Conservation (phyloP, 352 stramenopile genomes). For the Pythium oligandrum region DNA sequence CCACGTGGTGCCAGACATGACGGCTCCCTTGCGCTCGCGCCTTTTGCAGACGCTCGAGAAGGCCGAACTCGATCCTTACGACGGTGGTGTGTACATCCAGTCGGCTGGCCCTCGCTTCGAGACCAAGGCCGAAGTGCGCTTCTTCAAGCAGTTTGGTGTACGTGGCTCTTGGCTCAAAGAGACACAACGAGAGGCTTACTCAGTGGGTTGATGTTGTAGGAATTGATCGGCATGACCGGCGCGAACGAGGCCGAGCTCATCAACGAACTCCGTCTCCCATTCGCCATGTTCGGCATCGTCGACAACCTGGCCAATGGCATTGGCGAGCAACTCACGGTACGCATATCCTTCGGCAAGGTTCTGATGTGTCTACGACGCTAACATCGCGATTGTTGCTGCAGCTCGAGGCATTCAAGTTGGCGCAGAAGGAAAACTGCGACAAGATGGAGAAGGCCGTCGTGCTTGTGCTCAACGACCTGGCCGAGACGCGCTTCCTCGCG, state of each 20-base stretch:
- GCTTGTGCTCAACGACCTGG: slow-evolving; percentile 52
- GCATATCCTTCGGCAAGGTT: neutral
- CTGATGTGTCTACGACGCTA: neutral
- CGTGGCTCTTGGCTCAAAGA: neutral
- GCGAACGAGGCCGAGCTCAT: slow-evolving; percentile 84
- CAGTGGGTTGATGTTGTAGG: slow-evolving; percentile 9
- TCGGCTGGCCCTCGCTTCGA: slow-evolving; percentile 83
- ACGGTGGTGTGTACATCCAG: slow-evolving; percentile 86
- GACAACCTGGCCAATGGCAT: slow-evolving; percentile 89
- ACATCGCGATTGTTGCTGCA: slow-evolving; percentile 1
- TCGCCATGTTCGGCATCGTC: slow-evolving; percentile 85
- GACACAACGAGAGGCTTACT: too few species aligned
- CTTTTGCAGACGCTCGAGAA: slow-evolving; percentile 44
- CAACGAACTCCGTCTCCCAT: slow-evolving; percentile 77
- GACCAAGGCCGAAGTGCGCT: slow-evolving; percentile 88
- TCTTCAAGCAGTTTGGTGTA: slow-evolving; percentile 80
- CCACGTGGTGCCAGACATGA: slow-evolving; percentile 76
- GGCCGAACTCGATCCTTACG: slow-evolving; percentile 43
- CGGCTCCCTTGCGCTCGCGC: slow-evolving; percentile 32
- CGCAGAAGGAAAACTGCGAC: slow-evolving; percentile 69
- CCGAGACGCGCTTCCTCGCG: slow-evolving; percentile 19
- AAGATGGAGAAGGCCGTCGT: slow-evolving; percentile 63
- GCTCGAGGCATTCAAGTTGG: slow-evolving; percentile 72
- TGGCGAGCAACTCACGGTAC: slow-evolving; percentile 65
- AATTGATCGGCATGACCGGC: slow-evolving; percentile 88